Conservation (phyloP, 2,329 filamentous ascomycete species). For the Anthostomella pinea region DNA sequence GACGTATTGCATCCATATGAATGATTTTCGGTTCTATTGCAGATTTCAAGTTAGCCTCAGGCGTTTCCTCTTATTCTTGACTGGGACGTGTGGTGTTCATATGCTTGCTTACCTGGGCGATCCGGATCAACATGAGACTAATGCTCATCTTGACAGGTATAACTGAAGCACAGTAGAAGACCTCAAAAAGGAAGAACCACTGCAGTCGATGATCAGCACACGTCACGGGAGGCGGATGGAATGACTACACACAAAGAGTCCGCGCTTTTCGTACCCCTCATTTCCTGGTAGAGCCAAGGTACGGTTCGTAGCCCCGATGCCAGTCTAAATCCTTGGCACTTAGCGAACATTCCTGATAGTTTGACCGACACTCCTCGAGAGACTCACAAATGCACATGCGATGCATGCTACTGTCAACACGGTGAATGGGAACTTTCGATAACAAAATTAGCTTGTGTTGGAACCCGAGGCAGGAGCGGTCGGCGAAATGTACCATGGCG, state of each 20-base stretch:
- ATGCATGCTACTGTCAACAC: conserved; percentile 17
- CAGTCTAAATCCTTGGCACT: too few relatives aligned
- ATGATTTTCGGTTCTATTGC: conserved; percentile 8
- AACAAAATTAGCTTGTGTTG: too few relatives aligned
- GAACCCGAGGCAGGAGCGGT: too few relatives aligned
- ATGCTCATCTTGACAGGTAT: conserved; percentile 18
- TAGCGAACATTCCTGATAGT: too few relatives aligned
- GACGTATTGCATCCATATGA: conserved; percentile 9
- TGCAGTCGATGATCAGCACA: conserved; percentile 1
- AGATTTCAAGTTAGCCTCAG: neutral
- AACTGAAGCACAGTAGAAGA: conserved; percentile 20
- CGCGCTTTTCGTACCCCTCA: conserved; percentile 9
- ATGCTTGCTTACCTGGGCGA: conserved; percentile 7
- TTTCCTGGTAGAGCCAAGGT: conserved; percentile 9
- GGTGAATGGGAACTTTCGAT: conserved; percentile 10
- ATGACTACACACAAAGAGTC: conserved; percentile 11
- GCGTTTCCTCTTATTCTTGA: too few relatives aligned
- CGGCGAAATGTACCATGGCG: conserved; percentile 7
- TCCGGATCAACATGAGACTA: conserved; percentile 15
- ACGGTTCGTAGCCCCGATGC: conserved; percentile 9
- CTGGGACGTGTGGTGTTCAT: too few relatives aligned
- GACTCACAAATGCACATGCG: conserved; percentile 7
- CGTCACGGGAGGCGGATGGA: neutral
- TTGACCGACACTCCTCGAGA: neutral
- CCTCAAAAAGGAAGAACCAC: conserved; percentile 22